Conservation (phyloP, 805 yeast genomes). For the Candida sakaeoensis region DNA sequence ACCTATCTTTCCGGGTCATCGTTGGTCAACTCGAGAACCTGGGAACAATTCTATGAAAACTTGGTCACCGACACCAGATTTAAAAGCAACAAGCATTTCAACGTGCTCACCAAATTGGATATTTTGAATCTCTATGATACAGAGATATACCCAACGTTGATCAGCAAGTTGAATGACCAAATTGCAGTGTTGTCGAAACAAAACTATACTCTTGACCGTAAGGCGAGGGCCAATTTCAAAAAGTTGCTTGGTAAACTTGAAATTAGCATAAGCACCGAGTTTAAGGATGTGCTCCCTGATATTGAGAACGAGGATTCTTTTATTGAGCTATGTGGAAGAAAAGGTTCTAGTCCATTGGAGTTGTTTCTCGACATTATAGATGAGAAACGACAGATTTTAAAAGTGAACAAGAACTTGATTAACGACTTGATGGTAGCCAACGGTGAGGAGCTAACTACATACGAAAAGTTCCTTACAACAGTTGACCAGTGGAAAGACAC, state of each 20-base stretch:
- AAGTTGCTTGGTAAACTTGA: conserved; percentile 43
- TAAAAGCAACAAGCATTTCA: conserved; percentile 56
- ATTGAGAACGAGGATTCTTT: conserved; percentile 58
- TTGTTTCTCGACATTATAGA: conserved; percentile 72
- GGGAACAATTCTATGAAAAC: conserved; percentile 35
- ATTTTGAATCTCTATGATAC: conserved; percentile 49
- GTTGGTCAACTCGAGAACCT: conserved; percentile 25
- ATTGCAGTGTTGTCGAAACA: conserved; percentile 23
- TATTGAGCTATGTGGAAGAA: conserved; percentile 61
- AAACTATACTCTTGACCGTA: conserved; percentile 57
- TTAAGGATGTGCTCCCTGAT: conserved; percentile 51
- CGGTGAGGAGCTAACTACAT: conserved; percentile 2
- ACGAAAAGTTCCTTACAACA: conserved; percentile 17
- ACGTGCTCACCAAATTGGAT: conserved; percentile 53
- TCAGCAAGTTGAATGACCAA: conserved; percentile 18
- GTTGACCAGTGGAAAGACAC: conserved; percentile 25
- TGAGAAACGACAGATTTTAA: conserved; percentile 52
- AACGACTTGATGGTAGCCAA: conserved; percentile 29
- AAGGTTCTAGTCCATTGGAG: conserved; percentile 76
- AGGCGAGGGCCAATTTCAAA: conserved; percentile 61
- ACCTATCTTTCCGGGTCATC: conserved; percentile 43
- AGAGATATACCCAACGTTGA: conserved; percentile 27
- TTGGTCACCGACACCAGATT: conserved; percentile 48
- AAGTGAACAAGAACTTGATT: conserved; percentile 57
- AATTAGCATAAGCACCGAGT: conserved; percentile 47